A percentile compares a stretch with the other conserved stretches of the same genome.
Evolutionary conservation across 2,329 filamentous ascomycete genomes (phyloP).

Genomic region (Eurotiales sp.): DNA sequence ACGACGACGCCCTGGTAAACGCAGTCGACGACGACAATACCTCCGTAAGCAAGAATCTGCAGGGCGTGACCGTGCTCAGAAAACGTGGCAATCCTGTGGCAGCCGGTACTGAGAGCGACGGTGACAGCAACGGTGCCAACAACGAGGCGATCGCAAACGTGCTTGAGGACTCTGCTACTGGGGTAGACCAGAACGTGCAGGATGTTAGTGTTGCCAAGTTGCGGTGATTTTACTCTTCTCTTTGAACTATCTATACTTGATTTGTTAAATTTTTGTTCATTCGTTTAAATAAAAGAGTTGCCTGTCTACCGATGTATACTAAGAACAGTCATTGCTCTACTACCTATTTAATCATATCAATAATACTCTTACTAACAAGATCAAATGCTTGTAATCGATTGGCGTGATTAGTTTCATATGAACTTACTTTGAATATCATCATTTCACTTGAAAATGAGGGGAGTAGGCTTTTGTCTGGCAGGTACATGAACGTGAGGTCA

Average conservation of each 20-base stretch:
- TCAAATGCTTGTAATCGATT: too few species aligned
- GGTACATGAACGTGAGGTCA: too few species aligned
- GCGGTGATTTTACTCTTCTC: background rate
- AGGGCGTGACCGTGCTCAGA: background rate
- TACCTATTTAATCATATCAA: too few species aligned
- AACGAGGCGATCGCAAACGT: background rate
- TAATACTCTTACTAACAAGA: too few species aligned
- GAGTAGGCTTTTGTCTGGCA: too few species aligned
- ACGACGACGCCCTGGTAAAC: background rate
- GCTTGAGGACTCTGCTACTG: background rate
- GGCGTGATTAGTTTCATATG: too few species aligned
- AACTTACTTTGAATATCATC: too few species aligned
- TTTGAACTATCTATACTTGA: background rate
- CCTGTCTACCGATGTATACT: too few species aligned
- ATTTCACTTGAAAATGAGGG: too few species aligned
- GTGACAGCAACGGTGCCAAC: background rate
- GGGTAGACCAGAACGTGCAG: background rate
- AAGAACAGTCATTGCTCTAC: too few species aligned
- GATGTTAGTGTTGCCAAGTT: background rate
- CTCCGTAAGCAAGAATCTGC: background rate
- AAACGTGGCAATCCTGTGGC: background rate
- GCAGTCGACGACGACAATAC: background rate
- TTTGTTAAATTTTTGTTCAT: background rate
- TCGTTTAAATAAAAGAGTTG: background rate
- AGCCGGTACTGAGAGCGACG: background rate